phyloP scores from a whole-genome alignment of 2,329 filamentous ascomycete species.

The Talaromyces amestolkiae region DNA sequence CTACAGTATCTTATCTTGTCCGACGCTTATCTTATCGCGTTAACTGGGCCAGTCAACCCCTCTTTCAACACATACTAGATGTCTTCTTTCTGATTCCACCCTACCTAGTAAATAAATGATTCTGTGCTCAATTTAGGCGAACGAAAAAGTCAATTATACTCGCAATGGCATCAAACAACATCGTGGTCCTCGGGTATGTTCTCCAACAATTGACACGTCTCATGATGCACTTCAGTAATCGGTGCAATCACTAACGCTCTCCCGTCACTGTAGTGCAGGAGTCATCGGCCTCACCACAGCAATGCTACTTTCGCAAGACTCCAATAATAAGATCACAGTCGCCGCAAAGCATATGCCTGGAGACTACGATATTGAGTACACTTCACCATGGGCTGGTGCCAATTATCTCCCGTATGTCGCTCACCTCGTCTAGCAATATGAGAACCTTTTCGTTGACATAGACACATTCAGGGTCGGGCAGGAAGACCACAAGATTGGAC shows the following conservation, averaged over 20 bases:
- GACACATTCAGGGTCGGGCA: background rate
- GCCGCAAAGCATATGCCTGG: slow-evolving; percentile 89
- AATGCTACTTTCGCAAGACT: slow-evolving; percentile 58
- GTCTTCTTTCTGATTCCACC: background rate
- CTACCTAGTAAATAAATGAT: background rate
- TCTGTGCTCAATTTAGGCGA: background rate
- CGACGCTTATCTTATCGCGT: background rate
- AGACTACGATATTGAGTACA: slow-evolving; percentile 88
- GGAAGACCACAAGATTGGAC: background rate
- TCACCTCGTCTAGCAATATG: background rate
- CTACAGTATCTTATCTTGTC: background rate
- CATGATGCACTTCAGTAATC: background rate
- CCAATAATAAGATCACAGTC: slow-evolving; percentile 62
- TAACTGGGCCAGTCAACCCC: background rate
- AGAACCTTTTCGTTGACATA: background rate
- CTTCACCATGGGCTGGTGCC: slow-evolving; percentile 84
- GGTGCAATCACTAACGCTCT: background rate
- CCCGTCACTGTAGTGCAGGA: slow-evolving; percentile 49
- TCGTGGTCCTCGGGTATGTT: slow-evolving; percentile 14
- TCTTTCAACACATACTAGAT: background rate
- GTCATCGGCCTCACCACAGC: slow-evolving; percentile 66
- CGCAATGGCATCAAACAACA: slow-evolving; percentile 4
- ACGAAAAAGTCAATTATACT: background rate
- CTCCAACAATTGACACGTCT: background rate
- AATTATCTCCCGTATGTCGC: slow-evolving; percentile 67